Base-by-base conservation (phyloP, 2,329 filamentous ascomycete genomes). In the Thermothelomyces thermophilus region DNA sequence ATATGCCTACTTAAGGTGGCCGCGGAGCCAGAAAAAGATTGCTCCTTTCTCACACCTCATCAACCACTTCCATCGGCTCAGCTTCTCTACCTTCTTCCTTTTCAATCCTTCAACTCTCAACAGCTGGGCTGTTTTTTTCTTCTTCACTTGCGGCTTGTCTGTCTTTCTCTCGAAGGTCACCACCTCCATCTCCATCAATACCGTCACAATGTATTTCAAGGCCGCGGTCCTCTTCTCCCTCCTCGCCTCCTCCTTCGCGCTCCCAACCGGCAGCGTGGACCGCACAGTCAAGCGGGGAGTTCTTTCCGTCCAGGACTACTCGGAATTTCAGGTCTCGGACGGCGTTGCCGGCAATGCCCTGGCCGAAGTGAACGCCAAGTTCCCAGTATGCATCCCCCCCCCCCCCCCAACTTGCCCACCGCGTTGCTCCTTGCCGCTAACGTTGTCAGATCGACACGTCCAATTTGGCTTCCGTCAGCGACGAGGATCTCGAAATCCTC, bases 271-370 rank as follows among this genome's bases (percentile, higher is more conserved):
- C 31, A 52, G 46, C 8, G 50, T 41, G 22, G 55, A 46, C 40
- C 35, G 47, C 7, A 53, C 44, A 19, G 50, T 61, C 16, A 64
- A 63, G 46, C 60, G 64, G 28, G 63, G 58, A 16, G 56, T 66
- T 40, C 60, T 68, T 41, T 59, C 58, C 1, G 53, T 54, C n/a
- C 57, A 60, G 45, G 28, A 53, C 49, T 69, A 68, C 52, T 56
- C 63, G 34, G 55, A 69, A 30, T 77, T 79, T 63, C 71, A 73
- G 56, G 66, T 80, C 43, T 74, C 74, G 0, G 70, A 70, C 39
- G 76, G 77, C 2, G 64, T 70, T 9, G 74, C 70, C 19, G 76
- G 77, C 46, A 72, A 79, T 40, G 76, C 75, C 11, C 67, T 79
- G 17, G 70, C 65, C 1, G 76, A 80, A 63, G 76, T 76, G 47